Evolutionary conservation across 1,284 basidiomycete genomes (phyloP).

Genomic region (Tilletia setariae): DNA sequence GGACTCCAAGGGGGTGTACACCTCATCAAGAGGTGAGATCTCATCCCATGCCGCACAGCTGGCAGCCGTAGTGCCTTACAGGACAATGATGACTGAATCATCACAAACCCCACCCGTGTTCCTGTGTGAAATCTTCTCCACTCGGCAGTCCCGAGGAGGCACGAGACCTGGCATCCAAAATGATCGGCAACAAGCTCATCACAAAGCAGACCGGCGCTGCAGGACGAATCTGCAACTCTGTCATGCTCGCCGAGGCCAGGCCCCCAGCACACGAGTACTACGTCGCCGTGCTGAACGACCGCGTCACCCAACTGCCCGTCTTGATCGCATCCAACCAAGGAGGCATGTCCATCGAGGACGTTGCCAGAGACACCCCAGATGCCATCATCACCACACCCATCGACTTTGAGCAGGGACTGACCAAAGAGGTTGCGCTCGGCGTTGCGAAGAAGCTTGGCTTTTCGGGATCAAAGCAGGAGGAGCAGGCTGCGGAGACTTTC

Average conservation of each 20-base stretch:
- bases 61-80: no score
- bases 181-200: constrained; percentile 94
- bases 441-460: constrained; percentile 91
- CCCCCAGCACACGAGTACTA: constrained; percentile 97
- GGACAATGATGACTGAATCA: no score
- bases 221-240: constrained; percentile 91
- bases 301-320: constrained; percentile 80
- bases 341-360: constrained; percentile 88
- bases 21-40: constrained; percentile 75
- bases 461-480: constrained; percentile 68
- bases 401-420: constrained; percentile 79
- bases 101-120: neutral
- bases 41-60: neutral
- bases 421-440: constrained; percentile 68
- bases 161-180: constrained; percentile 78
- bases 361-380: constrained; percentile 90
- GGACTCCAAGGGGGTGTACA: constrained; percentile 98
- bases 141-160: constrained; percentile 76
- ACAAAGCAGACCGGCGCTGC: constrained; percentile 96
- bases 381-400: constrained; percentile 97
- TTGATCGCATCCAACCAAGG: constrained; percentile 85
- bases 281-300: constrained; percentile 94
- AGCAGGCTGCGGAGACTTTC: constrained; percentile 87
- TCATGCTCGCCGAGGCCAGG: constrained; percentile 96
- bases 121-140: constrained; percentile 12